phyloP scores from a whole-genome alignment of 2,329 filamentous ascomycete species.

The Diaporthe australafricana region DNA sequence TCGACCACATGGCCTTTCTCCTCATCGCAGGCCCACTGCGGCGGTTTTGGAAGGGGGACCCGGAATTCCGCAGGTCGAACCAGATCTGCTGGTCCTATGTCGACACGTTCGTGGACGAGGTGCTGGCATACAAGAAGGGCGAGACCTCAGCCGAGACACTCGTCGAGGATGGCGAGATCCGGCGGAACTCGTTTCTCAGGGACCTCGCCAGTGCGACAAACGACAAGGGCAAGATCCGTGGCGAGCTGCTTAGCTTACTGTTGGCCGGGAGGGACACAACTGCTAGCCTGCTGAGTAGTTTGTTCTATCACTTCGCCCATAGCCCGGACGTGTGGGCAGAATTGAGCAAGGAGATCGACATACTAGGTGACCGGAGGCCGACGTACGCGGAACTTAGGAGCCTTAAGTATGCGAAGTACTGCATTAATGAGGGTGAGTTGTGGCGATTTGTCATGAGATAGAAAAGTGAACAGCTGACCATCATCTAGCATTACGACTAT shows the following conservation, averaged over 20 bases:
- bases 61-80: neutral
- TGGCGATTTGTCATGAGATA: fast-evolving
- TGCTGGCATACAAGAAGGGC: neutral
- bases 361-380: neutral
- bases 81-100: neutral
- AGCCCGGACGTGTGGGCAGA: neutral
- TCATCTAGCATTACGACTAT: constrained; percentile 45
- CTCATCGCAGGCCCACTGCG: neutral
- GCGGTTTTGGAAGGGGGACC: neutral
- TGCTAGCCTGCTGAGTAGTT: constrained; percentile 5
- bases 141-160: neutral
- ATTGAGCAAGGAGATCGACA: neutral
- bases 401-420: neutral
- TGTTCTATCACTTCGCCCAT: neutral
- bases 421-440: constrained; percentile 25
- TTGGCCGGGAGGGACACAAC: constrained; percentile 24
- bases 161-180: neutral
- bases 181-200: neutral
- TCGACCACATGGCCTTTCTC: neutral
- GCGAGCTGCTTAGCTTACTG: constrained; percentile 6
- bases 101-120: neutral
- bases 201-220: neutral
- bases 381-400: neutral
- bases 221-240: neutral
- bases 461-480: neutral